Percentiles rank a stretch among this genome's conserved stretches.
These are phyloP conservation scores for Pleurotus citrinopileatus DNA, from an alignment of 768 basidiomycete species.

Conservation along the genomic window DNA sequence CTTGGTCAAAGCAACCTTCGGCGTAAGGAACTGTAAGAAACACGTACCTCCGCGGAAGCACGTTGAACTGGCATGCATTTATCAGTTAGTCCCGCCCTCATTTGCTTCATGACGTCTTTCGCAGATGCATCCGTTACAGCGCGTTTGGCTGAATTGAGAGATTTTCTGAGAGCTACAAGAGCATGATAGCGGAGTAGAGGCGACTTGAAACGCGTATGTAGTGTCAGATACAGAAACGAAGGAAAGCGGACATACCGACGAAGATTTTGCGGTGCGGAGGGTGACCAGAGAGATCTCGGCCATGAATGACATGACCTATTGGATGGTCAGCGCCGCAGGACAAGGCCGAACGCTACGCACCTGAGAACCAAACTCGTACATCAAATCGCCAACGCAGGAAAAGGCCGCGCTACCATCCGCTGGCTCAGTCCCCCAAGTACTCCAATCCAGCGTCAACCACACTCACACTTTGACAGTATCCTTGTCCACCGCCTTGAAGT, in stretches of 20 bases:
- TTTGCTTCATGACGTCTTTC: constrained; percentile 85
- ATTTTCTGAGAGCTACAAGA: constrained; percentile 72
- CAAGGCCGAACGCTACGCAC: constrained; percentile 37
- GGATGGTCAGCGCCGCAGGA: neutral
- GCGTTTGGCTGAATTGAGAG: constrained; percentile 75
- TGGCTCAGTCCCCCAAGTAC: constrained; percentile 8
- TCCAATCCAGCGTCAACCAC: neutral
- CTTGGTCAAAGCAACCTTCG: neutral
- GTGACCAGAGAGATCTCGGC: constrained; percentile 71
- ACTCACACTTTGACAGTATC: constrained; percentile 68
- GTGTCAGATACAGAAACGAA: constrained; percentile 6
- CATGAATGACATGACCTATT: constrained; percentile 93
- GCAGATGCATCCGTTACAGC: constrained; percentile 75
- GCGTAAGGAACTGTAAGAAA: neutral
- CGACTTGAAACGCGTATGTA: constrained; percentile 41
- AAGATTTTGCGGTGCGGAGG: constrained; percentile 69
- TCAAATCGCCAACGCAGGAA: constrained; percentile 86
- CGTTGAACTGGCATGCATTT: constrained; percentile 85
- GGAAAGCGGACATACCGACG: constrained; percentile 49
- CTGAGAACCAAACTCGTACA: constrained; percentile 81
- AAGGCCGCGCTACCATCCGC: constrained; percentile 66
- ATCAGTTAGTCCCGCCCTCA: constrained; percentile 71
- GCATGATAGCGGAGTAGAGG: constrained; percentile 83
- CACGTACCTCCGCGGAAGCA: constrained; percentile 69
- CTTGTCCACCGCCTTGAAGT: constrained; percentile 63